Evolutionary conservation across 148 eudicot genomes (phyloP).

Genomic region (Cornus florida): DNA sequence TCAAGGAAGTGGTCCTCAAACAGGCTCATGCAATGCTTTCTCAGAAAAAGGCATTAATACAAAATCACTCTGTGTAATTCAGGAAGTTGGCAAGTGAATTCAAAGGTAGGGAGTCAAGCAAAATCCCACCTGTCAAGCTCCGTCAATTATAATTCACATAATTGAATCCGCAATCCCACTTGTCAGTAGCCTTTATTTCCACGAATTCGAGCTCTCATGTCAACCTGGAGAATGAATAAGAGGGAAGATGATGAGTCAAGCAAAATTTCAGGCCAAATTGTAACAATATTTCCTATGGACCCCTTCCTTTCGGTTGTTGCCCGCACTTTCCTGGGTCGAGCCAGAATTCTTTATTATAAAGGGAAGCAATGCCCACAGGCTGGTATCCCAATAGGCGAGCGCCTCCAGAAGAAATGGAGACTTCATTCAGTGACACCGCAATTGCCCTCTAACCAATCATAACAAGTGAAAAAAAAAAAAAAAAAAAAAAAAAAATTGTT

Average conservation of each 20-base stretch:
- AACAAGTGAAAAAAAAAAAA: no score
- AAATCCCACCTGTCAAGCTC: not conserved
- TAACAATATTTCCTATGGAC: not conserved
- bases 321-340: not conserved
- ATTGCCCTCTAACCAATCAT: no score
- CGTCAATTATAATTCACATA: not conserved
- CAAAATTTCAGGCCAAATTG: not conserved
- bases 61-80: not conserved
- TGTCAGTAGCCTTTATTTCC: slow-evolving; percentile 81
- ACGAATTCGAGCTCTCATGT: slow-evolving; percentile 91
- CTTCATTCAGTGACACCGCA: no score
- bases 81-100: not conserved
- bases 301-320: not conserved
- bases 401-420: no score
- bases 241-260: not conserved
- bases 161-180: not conserved
- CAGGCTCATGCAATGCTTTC: not conserved
- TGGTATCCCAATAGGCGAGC: no score
- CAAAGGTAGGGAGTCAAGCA: not conserved
- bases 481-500: no score
- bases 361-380: not conserved
- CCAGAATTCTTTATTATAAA: not conserved
- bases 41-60: not conserved
- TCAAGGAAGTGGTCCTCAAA: not conserved
- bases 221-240: slow-evolving; percentile 49